Evolutionary conservation across 2,329 filamentous ascomycete genomes (phyloP), one percentile per base, ranked within the genome.

Genomic region (Cladosporium sp.): DNA sequence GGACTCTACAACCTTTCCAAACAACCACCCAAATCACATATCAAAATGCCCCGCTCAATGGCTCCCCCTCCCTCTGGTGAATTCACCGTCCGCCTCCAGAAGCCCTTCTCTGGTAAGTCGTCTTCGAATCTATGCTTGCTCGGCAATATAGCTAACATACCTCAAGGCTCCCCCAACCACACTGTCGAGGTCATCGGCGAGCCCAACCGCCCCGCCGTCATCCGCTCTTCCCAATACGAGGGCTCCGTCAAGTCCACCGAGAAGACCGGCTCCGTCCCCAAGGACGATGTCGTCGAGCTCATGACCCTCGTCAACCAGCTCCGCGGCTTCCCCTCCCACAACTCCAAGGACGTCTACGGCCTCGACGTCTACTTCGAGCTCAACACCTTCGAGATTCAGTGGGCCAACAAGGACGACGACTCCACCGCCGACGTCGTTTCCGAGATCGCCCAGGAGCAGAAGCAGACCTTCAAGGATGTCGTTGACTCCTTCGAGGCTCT

Each of bases 371-470:
- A 76, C 69, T 65, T 81, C 32, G 77, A 79, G 57, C 76, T 80
- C 68, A 76, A 76, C 68, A 80, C 78, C 2, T 75, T 79, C 63
- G 78, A 80, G 65, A 77, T 80, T 36, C 78, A 80, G 68, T 81
- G 78, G 78, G 68, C 70, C 43, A 80, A 79, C 65, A 71, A 74
- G 64, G 78, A 79, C 30, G 75, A 78, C 18, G 78, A 79, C 63
- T 68, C 75, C 3, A 72, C 74, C 3, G 70, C 75, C 39, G 71
- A 71, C 32, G 71, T 71, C 13, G 70, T 76, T 2, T 69, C 68
- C 18, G 76, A 78, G 64, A 67, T 80, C 21, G 74, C 74, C 1
- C 73, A 68, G 7, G 79, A 81, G 75, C 75, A 77, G 67, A 81
- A 79, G 73, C 75, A 80, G 61, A 77, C 77, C 32, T 80, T 80